phyloP scores from a whole-genome alignment of 2,329 filamentous ascomycete genomes.

The Ceratocystiopsis minuta region DNA sequence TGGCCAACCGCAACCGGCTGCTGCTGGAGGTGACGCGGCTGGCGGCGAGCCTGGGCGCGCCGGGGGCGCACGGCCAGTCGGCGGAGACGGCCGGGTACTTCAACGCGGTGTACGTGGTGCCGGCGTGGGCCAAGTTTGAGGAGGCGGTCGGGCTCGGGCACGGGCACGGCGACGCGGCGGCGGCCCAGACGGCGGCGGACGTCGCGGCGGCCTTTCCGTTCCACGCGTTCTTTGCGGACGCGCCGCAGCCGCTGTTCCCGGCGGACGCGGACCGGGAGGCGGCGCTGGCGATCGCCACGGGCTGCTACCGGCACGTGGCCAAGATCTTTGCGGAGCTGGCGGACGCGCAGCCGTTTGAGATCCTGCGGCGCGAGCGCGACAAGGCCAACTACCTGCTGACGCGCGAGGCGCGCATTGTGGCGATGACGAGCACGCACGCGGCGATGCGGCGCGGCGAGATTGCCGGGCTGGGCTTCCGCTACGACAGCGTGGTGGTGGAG shows the following conservation, averaged over 20 bases:
- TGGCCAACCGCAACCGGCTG: conserved; percentile 67
- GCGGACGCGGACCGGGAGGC: conserved; percentile 43
- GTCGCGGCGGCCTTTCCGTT: conserved; percentile 71
- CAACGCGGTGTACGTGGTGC: conserved; percentile 76
- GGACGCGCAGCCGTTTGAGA: conserved; percentile 89
- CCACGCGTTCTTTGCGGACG: conserved; percentile 68
- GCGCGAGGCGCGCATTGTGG: conserved; percentile 91
- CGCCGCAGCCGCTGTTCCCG: conserved; percentile 72
- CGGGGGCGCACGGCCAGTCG: conserved; percentile 87
- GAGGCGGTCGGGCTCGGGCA: conserved; percentile 29
- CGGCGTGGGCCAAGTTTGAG: conserved; percentile 75
- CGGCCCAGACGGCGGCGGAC: conserved; percentile 37
- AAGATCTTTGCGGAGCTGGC: conserved; percentile 86
- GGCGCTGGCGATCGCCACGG: conserved; percentile 58
- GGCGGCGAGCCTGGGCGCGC: conserved; percentile 66
- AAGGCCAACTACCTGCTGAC: conserved; percentile 91
- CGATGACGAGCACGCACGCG: conserved; percentile 97
- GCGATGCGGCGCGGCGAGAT: conserved; percentile 90
- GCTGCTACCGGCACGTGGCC: conserved; percentile 75
- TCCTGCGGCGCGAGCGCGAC: conserved; percentile 71
- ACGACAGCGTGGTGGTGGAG: conserved; percentile 96
- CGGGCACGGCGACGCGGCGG: neutral
- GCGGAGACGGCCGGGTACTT: conserved; percentile 97
- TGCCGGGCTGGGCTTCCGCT: conserved; percentile 78
- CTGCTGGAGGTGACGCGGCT: conserved; percentile 73